phyloP scores from a whole-genome alignment of 805 yeast genomes.

The Monosporozyma yasuniensis region DNA sequence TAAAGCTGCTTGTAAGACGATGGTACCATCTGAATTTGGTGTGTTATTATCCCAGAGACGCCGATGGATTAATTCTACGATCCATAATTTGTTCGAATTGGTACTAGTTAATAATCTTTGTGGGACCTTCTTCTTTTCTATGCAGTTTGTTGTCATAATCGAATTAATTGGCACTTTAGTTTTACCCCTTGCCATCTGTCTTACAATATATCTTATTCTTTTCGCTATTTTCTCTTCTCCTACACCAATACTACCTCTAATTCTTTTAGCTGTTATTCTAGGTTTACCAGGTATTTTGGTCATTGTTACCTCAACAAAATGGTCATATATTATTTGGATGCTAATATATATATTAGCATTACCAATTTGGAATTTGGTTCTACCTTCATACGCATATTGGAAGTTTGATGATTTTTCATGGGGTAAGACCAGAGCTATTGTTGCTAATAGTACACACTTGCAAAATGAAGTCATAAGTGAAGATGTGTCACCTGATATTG shows the following conservation, averaged over 20 bases:
- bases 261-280: slow-evolving; percentile 65
- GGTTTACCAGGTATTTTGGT: slow-evolving; percentile 82
- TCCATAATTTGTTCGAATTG: slow-evolving; percentile 84
- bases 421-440: slow-evolving; percentile 88
- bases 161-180: slow-evolving; percentile 84
- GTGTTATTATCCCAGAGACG: slow-evolving; percentile 87
- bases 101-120: slow-evolving; percentile 78
- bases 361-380: slow-evolving; percentile 89
- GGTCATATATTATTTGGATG: slow-evolving; percentile 72
- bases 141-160: slow-evolving; percentile 83
- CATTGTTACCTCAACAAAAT: slow-evolving; percentile 68
- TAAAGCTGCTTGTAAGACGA: slow-evolving; percentile 85
- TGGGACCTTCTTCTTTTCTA: slow-evolving; percentile 90
- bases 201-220: slow-evolving; percentile 72
- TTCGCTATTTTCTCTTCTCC: slow-evolving; percentile 63
- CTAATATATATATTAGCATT: slow-evolving; percentile 65
- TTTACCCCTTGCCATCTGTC: slow-evolving; percentile 77
- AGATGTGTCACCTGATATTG: slow-evolving; percentile 80
- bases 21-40: slow-evolving; percentile 74
- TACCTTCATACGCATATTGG: slow-evolving; percentile 87
- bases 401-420: slow-evolving; percentile 92
- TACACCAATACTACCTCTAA: slow-evolving; percentile 68
- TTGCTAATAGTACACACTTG: slow-evolving; percentile 40
- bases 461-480: slow-evolving; percentile 66
- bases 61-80: slow-evolving; percentile 94